These are phyloP conservation scores for Ceratobasidium sp. DNA, from an alignment of 1,284 basidiomycete genomes.

Conservation along the genomic window DNA sequence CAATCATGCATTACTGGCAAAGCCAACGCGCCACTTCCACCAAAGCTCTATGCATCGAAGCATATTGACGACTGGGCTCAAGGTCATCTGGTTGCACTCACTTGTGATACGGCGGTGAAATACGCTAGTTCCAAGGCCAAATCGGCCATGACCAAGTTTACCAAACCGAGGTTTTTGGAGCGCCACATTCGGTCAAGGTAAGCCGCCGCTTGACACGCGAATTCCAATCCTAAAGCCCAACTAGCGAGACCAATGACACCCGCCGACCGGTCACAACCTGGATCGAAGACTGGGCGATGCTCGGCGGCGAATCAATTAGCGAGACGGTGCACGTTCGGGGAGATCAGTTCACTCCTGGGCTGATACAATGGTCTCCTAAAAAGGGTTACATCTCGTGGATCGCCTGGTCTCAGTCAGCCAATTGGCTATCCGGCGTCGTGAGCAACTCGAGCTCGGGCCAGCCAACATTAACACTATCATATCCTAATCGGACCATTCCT, in stretches of 20 bases:
- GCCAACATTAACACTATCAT: constrained; percentile 17
- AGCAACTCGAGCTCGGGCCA: constrained; percentile 26
- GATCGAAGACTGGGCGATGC: constrained; percentile 33
- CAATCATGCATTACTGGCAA: constrained; percentile 17
- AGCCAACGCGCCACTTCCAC: constrained; percentile 16
- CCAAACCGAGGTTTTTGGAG: constrained; percentile 16
- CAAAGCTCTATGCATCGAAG: constrained; percentile 32
- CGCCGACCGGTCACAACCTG: constrained; percentile 27
- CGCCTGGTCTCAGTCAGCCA: constrained; percentile 31
- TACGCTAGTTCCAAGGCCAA: constrained; percentile 19
- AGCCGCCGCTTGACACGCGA: neutral
- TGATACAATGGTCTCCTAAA: constrained; percentile 30
- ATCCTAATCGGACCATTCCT: constrained; percentile 22
- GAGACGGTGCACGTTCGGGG: constrained; percentile 24
- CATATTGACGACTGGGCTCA: constrained; percentile 33
- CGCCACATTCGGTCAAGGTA: constrained; percentile 30
- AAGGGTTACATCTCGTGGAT: constrained; percentile 26
- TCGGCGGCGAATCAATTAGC: constrained; percentile 30
- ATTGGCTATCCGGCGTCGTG: constrained; percentile 25
- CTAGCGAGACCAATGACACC: constrained; percentile 26
- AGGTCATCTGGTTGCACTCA: constrained; percentile 15
- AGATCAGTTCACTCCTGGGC: constrained; percentile 19
- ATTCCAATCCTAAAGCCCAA: neutral
- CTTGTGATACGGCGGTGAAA: constrained; percentile 23
- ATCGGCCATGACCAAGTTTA: constrained; percentile 18